Evolutionary conservation across 108 stramenopile genomes (phyloP), one percentile per base, ranked within the genome.

Genomic region (Nitzschia palea): DNA sequence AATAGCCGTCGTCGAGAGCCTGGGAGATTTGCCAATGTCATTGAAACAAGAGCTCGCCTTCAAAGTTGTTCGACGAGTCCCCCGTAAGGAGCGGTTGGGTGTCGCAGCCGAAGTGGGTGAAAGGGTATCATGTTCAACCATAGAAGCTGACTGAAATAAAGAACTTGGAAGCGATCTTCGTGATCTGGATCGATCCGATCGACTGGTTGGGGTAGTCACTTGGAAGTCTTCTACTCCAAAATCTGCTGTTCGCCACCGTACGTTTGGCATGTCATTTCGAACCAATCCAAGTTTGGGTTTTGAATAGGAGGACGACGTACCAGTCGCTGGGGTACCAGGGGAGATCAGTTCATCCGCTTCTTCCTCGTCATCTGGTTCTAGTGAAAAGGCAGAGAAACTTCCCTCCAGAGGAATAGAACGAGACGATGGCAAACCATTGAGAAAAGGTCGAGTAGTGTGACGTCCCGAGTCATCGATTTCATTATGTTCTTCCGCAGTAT

Each of bases 181-280:
- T 20, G 17, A 18, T 4, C 15, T 10, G 15, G 9, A 18, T 4
- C 17, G 18, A 48, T 20, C 17, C 22, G 9, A 10, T 20, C 18
- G 47, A 4, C 18, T 48, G 15, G 47, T 4, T 18, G 47, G 9
- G 22, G n/a, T n/a, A n/a, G n/a, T n/a, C n/a, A 48, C 18, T 18
- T n/a, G n/a, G 18, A 48, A 48, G n/a, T 48, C n/a, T 48, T 48
- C 47, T 20, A 48, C 47, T 8, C 47, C 47, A n/a, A n/a, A n/a
- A 8, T 18, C 15, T 20, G 17, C 18, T 8, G 37, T 40, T 14
- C 37, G 37, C 8, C 14, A 40, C 37, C 37, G 37, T 20, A 48
- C 8, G 15, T n/a, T n/a, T n/a, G n/a, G n/a, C n/a, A n/a, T n/a
- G n/a, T n/a, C n/a, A n/a, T n/a, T n/a, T n/a, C n/a, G n/a, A n/a